A percentile compares a stretch with the other conserved stretches of the same genome.
phyloP scores from a whole-genome alignment of 495 filamentous ascomycete species.

The Aspergillus bertholletiae region DNA sequence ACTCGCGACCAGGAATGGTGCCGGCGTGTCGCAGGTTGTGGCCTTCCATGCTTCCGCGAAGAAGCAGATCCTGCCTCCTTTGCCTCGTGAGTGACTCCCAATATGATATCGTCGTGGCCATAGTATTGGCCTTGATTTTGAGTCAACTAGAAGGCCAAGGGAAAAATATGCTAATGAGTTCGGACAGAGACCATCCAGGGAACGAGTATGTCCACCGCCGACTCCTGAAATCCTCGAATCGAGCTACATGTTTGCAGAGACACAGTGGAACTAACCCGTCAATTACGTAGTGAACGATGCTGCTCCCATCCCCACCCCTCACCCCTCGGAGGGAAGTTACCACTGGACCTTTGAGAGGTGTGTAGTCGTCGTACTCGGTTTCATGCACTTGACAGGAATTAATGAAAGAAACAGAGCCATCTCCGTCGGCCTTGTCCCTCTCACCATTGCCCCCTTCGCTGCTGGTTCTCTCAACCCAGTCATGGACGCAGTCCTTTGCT shows the following conservation, averaged over 20 bases:
- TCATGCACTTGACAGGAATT: not conserved
- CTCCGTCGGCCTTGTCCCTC: conserved; percentile 72
- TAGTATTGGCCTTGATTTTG: not conserved
- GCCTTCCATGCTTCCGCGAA: conserved; percentile 71
- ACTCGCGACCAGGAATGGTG: conserved; percentile 35
- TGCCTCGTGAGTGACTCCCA: conserved; percentile 55
- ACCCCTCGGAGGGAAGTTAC: conserved; percentile 84
- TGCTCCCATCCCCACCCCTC: conserved; percentile 64
- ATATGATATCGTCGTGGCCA: not conserved
- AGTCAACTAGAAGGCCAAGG: not conserved
- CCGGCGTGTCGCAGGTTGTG: conserved; percentile 46
- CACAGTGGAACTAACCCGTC: conserved; percentile 17
- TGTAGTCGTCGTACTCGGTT: conserved; percentile 8
- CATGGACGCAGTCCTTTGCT: conserved; percentile 81
- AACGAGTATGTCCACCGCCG: conserved; percentile 57
- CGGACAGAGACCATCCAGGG: conserved; percentile 68
- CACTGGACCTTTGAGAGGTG: conserved; percentile 97
- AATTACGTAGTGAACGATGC: conserved; percentile 74
- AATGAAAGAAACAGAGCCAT: conserved; percentile 49
- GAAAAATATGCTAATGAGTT: conserved; percentile 22
- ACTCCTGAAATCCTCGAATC: not conserved
- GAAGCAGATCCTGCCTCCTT: conserved; percentile 63
- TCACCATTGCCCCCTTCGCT: conserved; percentile 89
- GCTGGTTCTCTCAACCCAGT: conserved; percentile 85
- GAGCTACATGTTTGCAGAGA: not conserved